phyloP scores from a whole-genome alignment of 306 rosid genomes.

The Trifolium subterraneum region DNA sequence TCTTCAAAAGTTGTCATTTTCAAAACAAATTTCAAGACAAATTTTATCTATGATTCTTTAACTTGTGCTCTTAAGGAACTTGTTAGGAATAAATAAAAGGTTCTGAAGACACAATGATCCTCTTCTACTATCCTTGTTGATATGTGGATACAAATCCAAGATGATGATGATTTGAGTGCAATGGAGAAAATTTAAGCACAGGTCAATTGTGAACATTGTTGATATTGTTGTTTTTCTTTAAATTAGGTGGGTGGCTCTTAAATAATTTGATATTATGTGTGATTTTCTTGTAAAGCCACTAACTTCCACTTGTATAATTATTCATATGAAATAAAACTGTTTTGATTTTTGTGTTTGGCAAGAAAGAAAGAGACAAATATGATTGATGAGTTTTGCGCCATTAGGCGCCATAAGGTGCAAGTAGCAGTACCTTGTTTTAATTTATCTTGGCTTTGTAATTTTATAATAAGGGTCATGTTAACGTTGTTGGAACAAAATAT shows the following conservation, averaged over 20 bases:
- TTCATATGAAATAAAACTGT: background rate
- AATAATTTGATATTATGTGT: background rate
- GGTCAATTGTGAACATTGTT: slow-evolving; percentile 42
- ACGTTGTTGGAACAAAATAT: no score
- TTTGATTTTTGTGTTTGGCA: slow-evolving; percentile 4
- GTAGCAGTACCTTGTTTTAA: slow-evolving; percentile 21
- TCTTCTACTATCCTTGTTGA: slow-evolving; percentile 59
- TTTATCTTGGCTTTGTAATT: background rate
- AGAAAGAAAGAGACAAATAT: slow-evolving; percentile 3
- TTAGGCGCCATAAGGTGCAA: background rate
- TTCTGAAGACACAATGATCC: slow-evolving; percentile 60
- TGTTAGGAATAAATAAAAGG: no score
- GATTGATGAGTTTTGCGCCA: background rate
- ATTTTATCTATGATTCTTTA: no score
- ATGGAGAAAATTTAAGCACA: slow-evolving; percentile 45
- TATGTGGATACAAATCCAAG: slow-evolving; percentile 54
- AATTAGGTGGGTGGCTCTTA: slow-evolving; percentile 6
- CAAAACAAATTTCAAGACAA: no score
- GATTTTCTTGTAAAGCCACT: background rate
- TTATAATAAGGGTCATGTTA: no score
- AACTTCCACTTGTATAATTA: slow-evolving; percentile 3
- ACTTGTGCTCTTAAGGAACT: no score
- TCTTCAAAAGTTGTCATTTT: no score
- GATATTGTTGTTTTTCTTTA: slow-evolving; percentile 6
- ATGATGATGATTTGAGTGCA: slow-evolving; percentile 47